These are phyloP conservation scores for Andrographis paniculata DNA, from an alignment of 305 asterid species.

Conservation along the genomic window DNA sequence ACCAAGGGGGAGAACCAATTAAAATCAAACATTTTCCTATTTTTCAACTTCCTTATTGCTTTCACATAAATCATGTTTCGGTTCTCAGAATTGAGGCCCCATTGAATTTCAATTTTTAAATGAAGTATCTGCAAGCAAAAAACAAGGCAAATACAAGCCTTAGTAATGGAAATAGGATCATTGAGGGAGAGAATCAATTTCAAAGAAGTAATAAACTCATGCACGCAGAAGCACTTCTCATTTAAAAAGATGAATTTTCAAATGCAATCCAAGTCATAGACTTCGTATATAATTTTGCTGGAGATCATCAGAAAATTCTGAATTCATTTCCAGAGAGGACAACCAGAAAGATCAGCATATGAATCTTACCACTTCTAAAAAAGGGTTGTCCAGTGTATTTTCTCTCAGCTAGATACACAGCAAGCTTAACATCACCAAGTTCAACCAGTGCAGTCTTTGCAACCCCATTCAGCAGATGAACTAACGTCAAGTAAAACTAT, in stretches of 20 bases:
- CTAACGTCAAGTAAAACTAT: conserved; percentile 31
- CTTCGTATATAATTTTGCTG: not conserved
- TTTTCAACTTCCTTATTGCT: not conserved
- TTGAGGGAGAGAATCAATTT: too few relatives aligned
- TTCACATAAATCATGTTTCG: not conserved
- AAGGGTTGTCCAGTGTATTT: conserved; percentile 71
- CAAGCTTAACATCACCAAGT: conserved; percentile 72
- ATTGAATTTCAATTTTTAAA: not conserved
- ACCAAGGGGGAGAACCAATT: not conserved
- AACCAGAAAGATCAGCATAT: conserved; percentile 13
- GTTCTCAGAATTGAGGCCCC: not conserved
- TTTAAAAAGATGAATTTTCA: too few relatives aligned
- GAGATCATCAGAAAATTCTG: conserved; percentile 4
- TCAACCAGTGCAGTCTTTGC: conserved; percentile 78
- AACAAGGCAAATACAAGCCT: too few relatives aligned
- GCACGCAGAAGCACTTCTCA: conserved; percentile 10
- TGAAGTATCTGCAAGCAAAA: not conserved
- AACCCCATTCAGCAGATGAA: conserved; percentile 65
- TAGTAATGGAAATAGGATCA: too few relatives aligned
- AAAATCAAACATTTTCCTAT: not conserved
- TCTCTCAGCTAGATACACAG: conserved; percentile 71
- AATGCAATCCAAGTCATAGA: too few relatives aligned
- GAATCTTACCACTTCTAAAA: conserved; percentile 66
- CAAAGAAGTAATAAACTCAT: conserved; percentile 1
- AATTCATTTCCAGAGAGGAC: conserved; percentile 8